A percentile compares a stretch with the other conserved stretches of the same genome.
Evolutionary conservation across 177 flowering plant species (phyloP).

Genomic region (Tripterygium wilfordii): DNA sequence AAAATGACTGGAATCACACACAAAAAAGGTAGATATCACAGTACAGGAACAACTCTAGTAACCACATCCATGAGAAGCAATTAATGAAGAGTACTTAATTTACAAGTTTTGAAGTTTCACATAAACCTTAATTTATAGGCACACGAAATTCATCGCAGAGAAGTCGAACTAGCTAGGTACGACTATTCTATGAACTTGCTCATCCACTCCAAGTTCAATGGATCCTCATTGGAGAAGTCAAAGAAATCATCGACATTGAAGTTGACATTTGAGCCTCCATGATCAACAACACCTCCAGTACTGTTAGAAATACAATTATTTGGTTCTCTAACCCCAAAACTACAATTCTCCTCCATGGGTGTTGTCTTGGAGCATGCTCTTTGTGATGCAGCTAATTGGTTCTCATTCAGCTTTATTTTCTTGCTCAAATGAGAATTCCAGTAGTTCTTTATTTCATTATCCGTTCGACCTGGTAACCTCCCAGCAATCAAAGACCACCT

Average conservation of each 20-base stretch:
- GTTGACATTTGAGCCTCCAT: slow-evolving; percentile 5
- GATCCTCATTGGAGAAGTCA: slow-evolving; percentile 39
- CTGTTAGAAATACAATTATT: background rate
- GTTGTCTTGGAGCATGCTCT: too few species aligned
- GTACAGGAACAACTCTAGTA: too few species aligned
- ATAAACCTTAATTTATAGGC: too few species aligned
- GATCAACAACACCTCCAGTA: too few species aligned
- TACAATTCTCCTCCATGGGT: too few species aligned
- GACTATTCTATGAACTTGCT: slow-evolving; percentile 24
- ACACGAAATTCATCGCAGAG: too few species aligned
- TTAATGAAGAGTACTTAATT: too few species aligned
- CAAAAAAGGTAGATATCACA: too few species aligned
- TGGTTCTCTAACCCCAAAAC: slow-evolving; percentile 1
- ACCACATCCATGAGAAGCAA: too few species aligned
- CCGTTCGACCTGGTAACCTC: slow-evolving; percentile 50
- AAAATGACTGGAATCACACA: too few species aligned
- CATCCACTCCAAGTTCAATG: slow-evolving; percentile 42
- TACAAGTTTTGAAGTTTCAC: too few species aligned
- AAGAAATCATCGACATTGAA: slow-evolving; percentile 38
- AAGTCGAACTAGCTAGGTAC: too few species aligned
- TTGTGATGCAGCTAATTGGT: slow-evolving; percentile 5
- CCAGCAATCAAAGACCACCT: slow-evolving; percentile 61
- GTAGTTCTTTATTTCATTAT: slow-evolving; percentile 52
- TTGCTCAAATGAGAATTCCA: slow-evolving; percentile 56
- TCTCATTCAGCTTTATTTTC: slow-evolving; percentile 23